Conservation (phyloP, 2,329 filamentous ascomycete species). For the Metarhizium guizhouense region DNA sequence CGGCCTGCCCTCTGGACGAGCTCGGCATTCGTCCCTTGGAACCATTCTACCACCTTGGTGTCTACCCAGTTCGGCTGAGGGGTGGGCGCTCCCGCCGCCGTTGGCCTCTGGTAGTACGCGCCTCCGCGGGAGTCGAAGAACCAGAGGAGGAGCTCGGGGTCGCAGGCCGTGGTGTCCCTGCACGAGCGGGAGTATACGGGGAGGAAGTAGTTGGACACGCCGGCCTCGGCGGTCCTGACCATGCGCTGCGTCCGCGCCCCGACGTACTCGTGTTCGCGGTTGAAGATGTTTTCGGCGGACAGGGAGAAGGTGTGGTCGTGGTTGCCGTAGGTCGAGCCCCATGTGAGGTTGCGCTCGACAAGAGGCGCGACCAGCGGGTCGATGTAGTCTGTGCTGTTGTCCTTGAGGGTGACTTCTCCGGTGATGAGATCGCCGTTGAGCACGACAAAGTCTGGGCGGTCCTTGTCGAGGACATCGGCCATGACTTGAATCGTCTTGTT, state of each 20-base stretch:
- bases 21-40: conserved; percentile 21
- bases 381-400: conserved; percentile 47
- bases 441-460: conserved; percentile 51
- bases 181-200: conserved; percentile 32
- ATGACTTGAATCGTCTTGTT: conserved; percentile 47
- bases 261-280: conserved; percentile 27
- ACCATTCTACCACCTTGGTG: conserved; percentile 34
- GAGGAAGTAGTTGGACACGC: conserved; percentile 38
- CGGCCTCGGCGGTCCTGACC: conserved; percentile 8
- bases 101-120: conserved; percentile 32
- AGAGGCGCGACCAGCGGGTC: conserved; percentile 51
- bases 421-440: conserved; percentile 65
- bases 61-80: conserved; percentile 36
- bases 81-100: conserved; percentile 18
- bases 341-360: conserved; percentile 42
- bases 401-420: conserved; percentile 48
- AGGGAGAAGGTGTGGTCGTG: conserved; percentile 56
- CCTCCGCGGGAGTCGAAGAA: conserved; percentile 63
- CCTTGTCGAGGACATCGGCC: conserved; percentile 44
- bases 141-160: conserved; percentile 47
- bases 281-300: conserved; percentile 32
- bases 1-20: conserved; percentile 21
- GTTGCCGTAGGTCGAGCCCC: conserved; percentile 63
- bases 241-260: conserved; percentile 24
- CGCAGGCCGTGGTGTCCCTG: conserved; percentile 6